Conservation (phyloP, 108 stramenopile species). For the Ochromonas danica region DNA sequence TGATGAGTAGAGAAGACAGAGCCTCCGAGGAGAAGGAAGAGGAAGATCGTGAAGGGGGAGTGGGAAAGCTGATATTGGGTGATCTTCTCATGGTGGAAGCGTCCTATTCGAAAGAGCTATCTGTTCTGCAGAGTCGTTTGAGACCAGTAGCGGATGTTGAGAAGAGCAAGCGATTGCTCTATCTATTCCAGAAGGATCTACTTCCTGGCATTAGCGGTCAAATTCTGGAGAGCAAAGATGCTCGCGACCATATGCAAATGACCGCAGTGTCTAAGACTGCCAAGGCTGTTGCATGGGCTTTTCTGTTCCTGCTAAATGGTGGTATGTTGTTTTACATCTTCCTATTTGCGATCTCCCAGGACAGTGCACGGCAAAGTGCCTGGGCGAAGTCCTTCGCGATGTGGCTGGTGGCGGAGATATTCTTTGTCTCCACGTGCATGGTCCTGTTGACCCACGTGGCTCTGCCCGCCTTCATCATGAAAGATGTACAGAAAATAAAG, state of each 20-base stretch:
- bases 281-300: neutral
- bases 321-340: too few relatives aligned
- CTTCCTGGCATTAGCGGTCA: neutral
- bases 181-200: conserved; percentile 25
- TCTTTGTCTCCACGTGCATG: neutral
- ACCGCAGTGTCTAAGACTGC: neutral
- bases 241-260: neutral
- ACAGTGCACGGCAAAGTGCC: too few relatives aligned
- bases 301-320: neutral
- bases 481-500: neutral
- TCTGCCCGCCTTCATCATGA: neutral
- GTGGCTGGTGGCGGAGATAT: too few relatives aligned
- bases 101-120: neutral
- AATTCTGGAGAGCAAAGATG: conserved; percentile 3
- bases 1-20: too few relatives aligned
- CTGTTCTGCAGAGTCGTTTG: neutral
- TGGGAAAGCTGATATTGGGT: too few relatives aligned
- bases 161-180: neutral
- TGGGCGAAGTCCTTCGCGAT: too few relatives aligned
- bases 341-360: too few relatives aligned
- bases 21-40: too few relatives aligned
- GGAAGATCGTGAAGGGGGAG: too few relatives aligned
- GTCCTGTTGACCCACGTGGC: neutral
- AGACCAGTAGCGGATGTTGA: neutral
- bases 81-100: too few relatives aligned